These are phyloP conservation scores for Actinomortierella wolfii DNA, from an alignment of 371 early-diverging fungal genomes.

Conservation along the genomic window DNA sequence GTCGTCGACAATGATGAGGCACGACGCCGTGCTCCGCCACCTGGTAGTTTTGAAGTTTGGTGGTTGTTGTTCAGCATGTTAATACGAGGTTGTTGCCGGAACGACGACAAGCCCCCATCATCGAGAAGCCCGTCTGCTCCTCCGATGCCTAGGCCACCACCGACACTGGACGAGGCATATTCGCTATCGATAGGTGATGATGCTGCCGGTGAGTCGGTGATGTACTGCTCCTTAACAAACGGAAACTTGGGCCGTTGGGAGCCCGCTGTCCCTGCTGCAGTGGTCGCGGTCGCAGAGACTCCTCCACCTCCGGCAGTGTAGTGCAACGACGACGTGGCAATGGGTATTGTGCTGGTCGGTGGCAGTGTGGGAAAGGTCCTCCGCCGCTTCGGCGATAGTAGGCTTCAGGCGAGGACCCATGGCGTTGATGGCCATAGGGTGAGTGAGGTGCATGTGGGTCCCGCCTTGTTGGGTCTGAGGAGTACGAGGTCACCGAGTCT, in stretches of 20 bases:
- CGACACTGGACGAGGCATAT: slow-evolving; percentile 2
- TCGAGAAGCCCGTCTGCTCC: slow-evolving; percentile 8
- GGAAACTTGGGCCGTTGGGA: slow-evolving; percentile 23
- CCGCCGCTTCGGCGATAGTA: slow-evolving; percentile 15
- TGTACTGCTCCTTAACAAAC: slow-evolving; percentile 29
- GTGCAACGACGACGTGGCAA: slow-evolving; percentile 28
- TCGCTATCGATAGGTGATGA: slow-evolving; percentile 33
- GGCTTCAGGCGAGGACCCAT: slow-evolving; percentile 23
- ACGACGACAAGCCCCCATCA: slow-evolving; percentile 5
- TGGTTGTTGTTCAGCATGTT: slow-evolving; percentile 10
- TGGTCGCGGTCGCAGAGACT: no score
- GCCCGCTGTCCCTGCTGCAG: no score
- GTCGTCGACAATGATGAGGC: slow-evolving; percentile 24
- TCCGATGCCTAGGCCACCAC: slow-evolving; percentile 9
- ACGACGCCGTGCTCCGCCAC: slow-evolving; percentile 40
- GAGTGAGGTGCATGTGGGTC: no score
- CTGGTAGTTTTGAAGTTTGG: slow-evolving; percentile 14
- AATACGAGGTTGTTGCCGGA: slow-evolving; percentile 9
- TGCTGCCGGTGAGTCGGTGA: slow-evolving; percentile 36
- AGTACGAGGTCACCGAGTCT: no score
- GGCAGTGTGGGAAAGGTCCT: slow-evolving; percentile 37
- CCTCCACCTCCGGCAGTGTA: no score
- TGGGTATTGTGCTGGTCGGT: slow-evolving; percentile 24
- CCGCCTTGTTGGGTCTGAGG: no score
- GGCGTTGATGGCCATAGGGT: slow-evolving; percentile 17